Conservation (phyloP, 108 stramenopile species). For the Nannochloropsis granulata region DNA sequence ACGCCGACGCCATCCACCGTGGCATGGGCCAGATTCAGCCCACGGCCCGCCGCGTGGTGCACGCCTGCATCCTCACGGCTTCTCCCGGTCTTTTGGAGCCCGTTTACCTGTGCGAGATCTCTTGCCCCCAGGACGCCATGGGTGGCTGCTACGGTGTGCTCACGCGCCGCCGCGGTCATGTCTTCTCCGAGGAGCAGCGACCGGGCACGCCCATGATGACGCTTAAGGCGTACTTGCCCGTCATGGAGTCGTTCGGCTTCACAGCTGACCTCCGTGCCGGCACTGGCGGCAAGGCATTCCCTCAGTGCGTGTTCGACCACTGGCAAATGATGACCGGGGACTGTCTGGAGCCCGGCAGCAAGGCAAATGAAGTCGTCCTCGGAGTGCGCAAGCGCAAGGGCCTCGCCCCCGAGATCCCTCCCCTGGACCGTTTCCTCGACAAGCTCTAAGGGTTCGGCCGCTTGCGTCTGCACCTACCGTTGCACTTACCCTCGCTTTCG, state of each 20-base stretch:
- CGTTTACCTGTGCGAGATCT: constrained; percentile 94
- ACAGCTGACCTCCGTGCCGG: constrained; percentile 89
- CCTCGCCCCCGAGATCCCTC: constrained; percentile 80
- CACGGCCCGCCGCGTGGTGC: constrained; percentile 96
- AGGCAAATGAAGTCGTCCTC: constrained; percentile 67
- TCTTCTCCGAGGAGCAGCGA: constrained; percentile 93
- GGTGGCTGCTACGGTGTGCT: constrained; percentile 98
- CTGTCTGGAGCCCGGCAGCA: constrained; percentile 66
- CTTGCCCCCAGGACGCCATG: constrained; percentile 95
- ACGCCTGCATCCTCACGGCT: constrained; percentile 80
- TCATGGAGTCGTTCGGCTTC: constrained; percentile 99
- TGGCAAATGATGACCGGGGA: constrained; percentile 91
- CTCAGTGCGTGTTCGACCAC: constrained; percentile 98
- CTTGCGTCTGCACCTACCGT: too few relatives aligned
- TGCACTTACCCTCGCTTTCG: too few relatives aligned
- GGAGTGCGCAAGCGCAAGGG: constrained; percentile 94
- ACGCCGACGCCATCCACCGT: constrained; percentile 99
- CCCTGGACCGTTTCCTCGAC: constrained; percentile 89
- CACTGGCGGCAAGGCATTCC: constrained; percentile 99
- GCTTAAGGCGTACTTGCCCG: constrained; percentile 95
- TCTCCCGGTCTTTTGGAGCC: constrained; percentile 90
- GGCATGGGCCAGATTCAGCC: constrained; percentile 99
- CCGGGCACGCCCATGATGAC: constrained; percentile 96
- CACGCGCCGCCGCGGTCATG: constrained; percentile 95
- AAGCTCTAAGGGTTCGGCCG: constrained; percentile 67